These are phyloP conservation scores for Cornus kousa DNA, from an alignment of 148 eudicot species.

Conservation along the genomic window DNA sequence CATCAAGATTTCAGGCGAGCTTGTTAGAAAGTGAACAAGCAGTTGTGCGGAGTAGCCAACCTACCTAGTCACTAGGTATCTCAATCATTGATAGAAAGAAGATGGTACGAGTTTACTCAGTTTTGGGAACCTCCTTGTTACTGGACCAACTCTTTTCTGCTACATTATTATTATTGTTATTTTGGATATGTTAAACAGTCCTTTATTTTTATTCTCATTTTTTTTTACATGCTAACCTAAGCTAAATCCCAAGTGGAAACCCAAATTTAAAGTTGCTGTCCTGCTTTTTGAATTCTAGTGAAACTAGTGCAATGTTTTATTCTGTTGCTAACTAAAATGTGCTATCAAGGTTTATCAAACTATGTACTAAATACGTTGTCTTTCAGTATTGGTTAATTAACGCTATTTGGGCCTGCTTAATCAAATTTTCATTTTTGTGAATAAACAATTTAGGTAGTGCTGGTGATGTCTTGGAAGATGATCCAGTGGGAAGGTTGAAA, in stretches of 20 bases:
- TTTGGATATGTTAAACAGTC: background rate
- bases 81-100: too few relatives aligned
- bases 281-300: background rate
- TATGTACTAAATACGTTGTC: background rate
- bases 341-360: background rate
- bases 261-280: background rate
- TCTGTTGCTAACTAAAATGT: background rate
- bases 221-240: background rate
- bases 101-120: background rate
- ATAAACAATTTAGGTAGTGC: slow-evolving; percentile 66
- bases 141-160: background rate
- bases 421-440: background rate
- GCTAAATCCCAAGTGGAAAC: background rate
- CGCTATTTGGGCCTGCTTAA: background rate
- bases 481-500: slow-evolving; percentile 94
- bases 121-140: background rate
- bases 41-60: too few relatives aligned
- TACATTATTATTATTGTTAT: background rate
- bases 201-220: background rate
- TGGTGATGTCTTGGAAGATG: slow-evolving; percentile 96
- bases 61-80: too few relatives aligned
- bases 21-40: too few relatives aligned
- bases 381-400: too few relatives aligned
- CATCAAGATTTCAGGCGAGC: background rate
- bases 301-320: background rate